Base-by-base conservation (phyloP, 345 rosid species). In the Citrus glauca region DNA sequence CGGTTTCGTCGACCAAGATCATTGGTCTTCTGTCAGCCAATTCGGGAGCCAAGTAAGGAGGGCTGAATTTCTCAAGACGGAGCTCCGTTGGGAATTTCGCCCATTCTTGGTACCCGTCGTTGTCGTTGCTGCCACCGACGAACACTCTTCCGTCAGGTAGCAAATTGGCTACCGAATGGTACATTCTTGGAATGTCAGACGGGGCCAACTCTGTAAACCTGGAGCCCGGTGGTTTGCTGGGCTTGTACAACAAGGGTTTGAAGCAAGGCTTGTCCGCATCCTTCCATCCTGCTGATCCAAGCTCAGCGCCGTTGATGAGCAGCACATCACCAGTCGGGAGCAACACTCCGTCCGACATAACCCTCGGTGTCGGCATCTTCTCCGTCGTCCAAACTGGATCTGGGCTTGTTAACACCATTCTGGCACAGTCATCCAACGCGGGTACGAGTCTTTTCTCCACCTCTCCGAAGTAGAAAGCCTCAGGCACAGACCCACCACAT, bases 281-380 rank as follows among this genome's bases (percentile, higher is more conserved):
- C 9, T 87, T 85, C 97, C 97, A 96, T 0, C 97, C 99, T 0
- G 97, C 84, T 17, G 89, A 78, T 2, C 99, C 99, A 20, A 75
- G 50, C 73, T 83, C 66, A 19, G 89, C 99, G 20, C 99, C 99
- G 22, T 92, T 96, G 4, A 96, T 71, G 10, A 53, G 20, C 20
- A 53, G 57, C 57, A 53, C 57, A 53, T 53, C 57, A 16, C 57
- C 57, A 16, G 57, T 53, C 7, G 57, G 57, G 7, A 53, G 57
- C 6, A 53, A 1, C 7, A 53, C 57, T 53, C 57, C 57, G 22
- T 53, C 57, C 2, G 57, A 53, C 57, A 53, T 53, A 17, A 53
- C 57, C 7, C 57, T 53, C 20, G 57, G 57, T 5, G 57, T 53
- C 22, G 57, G 57, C 57, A 53, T 53, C 7, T 53, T 53, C 22